Evolutionary conservation across 225 moss, liverwort and hornwort species (phyloP), one percentile per base, ranked within the genome.

Genomic region (Rhytidiadelphus loreus): DNA sequence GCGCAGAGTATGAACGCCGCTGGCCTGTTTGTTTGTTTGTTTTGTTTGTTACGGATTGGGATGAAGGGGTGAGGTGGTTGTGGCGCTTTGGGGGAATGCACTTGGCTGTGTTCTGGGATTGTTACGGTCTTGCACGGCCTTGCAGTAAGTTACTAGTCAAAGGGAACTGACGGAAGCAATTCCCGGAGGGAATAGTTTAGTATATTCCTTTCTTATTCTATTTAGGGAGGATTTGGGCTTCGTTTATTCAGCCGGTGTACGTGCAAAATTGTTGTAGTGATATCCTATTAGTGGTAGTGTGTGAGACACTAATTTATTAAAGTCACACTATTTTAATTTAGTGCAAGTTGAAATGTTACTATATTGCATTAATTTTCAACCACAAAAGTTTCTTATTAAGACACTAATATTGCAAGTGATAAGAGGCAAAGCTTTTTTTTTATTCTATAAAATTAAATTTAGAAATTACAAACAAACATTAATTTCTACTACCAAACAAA

Each of bases 1-100:
- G 37, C 39, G 41, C 48, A 35, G 39, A 85, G 24, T 7, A 52
- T 21, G 39, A 60, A 14, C 50, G 37, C 21, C 28, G 48, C 35
- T 3, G 58, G n/a, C 8, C 39, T 39, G 80, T 18, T 80, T 57
- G 35, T 18, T 80, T 57, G 35, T 43, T 86, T 70, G 65, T 60
- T 44, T 37, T 24, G 76, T 43, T 74, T 50, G 75, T 7, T 50
- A 66, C n/a, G n/a, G 50, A 62, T 4, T 82, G 50, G 35, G 25
- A 32, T 29, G 13, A 8, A 60, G 39, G 18, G 52, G 59, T 12
- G 32, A 48, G 64, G 63, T 76, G 29, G 84, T 79, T 56, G 78
- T 65, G 84, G 78, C 59, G 78, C 41, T 85, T 78, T 39, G 78
- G 88, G 88, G 88, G 88, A 85, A 88, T 85, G 88, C 9, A 85